These are phyloP conservation scores for Ceratocystiopsis brevicomis DNA, from an alignment of 2,329 filamentous ascomycete genomes.

Conservation along the genomic window DNA sequence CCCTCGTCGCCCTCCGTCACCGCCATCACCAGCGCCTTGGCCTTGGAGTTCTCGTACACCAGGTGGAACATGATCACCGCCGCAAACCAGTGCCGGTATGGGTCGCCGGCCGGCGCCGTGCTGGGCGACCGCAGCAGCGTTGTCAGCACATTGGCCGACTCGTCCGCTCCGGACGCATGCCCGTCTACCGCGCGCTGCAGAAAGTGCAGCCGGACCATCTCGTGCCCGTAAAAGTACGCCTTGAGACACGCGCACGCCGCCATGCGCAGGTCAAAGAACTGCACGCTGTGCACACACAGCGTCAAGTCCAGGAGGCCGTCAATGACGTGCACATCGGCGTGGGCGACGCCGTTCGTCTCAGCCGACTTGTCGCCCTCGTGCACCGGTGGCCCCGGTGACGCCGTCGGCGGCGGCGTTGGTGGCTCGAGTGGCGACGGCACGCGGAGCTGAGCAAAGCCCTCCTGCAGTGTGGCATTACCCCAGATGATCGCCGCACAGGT, in stretches of 20 bases:
- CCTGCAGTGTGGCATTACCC: constrained; percentile 62
- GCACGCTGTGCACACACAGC: constrained; percentile 44
- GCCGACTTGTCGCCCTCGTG: constrained; percentile 5
- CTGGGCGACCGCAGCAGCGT: constrained; percentile 54
- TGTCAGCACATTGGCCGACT: constrained; percentile 74
- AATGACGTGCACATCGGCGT: constrained; percentile 62
- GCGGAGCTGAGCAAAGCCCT: constrained; percentile 73
- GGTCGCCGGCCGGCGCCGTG: constrained; percentile 47
- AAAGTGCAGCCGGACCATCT: constrained; percentile 69
- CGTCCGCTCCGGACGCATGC: constrained; percentile 56
- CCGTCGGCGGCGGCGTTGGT: constrained; percentile 8
- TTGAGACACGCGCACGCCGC: constrained; percentile 82
- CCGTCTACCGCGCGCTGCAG: constrained; percentile 76
- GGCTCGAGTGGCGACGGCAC: constrained; percentile 44
- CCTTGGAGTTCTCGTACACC: constrained; percentile 58
- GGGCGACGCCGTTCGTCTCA: constrained; percentile 26
- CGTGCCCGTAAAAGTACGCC: constrained; percentile 73
- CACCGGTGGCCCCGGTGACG: constrained; percentile 6
- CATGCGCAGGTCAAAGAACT: constrained; percentile 61
- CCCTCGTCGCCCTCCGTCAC: constrained; percentile 79
- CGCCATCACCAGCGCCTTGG: constrained; percentile 60
- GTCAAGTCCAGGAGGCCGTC: constrained; percentile 77
- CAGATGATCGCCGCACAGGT: constrained; percentile 80
- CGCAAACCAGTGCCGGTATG: constrained; percentile 81
- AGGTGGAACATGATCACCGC: constrained; percentile 74